These are phyloP conservation scores for Metarhizium robertsii DNA, from an alignment of 2,329 filamentous ascomycete genomes.

Conservation along the genomic window DNA sequence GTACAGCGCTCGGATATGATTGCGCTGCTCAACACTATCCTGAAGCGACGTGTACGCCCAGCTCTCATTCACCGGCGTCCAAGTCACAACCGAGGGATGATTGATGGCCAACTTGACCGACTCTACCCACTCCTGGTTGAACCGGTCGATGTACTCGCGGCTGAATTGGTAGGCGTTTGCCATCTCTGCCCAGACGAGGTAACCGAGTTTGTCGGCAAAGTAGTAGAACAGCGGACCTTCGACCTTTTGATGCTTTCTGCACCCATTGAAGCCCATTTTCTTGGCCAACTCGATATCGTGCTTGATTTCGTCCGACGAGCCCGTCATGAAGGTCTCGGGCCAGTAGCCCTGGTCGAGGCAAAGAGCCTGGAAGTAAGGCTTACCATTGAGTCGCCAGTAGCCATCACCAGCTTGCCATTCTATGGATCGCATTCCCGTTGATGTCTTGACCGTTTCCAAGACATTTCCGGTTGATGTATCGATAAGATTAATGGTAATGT, in stretches of 20 bases:
- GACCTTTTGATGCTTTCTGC: too few relatives aligned
- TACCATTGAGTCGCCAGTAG: constrained; percentile 49
- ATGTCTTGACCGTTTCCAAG: constrained; percentile 49
- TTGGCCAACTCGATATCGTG: too few relatives aligned
- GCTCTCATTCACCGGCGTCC: constrained; percentile 56
- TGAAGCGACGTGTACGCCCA: constrained; percentile 49
- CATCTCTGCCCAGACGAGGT: too few relatives aligned
- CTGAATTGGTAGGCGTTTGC: too few relatives aligned
- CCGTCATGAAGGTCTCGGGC: too few relatives aligned
- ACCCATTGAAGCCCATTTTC: too few relatives aligned
- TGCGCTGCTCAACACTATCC: too few relatives aligned
- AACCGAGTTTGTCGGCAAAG: too few relatives aligned
- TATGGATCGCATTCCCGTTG: constrained; percentile 51
- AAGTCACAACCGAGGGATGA: constrained; percentile 53
- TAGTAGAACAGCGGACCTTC: too few relatives aligned
- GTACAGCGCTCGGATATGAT: too few relatives aligned
- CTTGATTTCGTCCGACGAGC: too few relatives aligned
- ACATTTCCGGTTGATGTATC: constrained; percentile 31
- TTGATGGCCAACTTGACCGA: constrained; percentile 56
- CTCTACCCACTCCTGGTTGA: constrained; percentile 56
- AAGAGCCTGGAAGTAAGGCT: constrained; percentile 50
- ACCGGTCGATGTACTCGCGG: constrained; percentile 14
- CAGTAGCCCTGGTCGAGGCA: constrained; percentile 40
- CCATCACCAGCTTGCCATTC: constrained; percentile 49
- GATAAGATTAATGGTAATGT: too few relatives aligned